Conservation (phyloP, 768 basidiomycete species). For the Favolaschia claudopus region DNA sequence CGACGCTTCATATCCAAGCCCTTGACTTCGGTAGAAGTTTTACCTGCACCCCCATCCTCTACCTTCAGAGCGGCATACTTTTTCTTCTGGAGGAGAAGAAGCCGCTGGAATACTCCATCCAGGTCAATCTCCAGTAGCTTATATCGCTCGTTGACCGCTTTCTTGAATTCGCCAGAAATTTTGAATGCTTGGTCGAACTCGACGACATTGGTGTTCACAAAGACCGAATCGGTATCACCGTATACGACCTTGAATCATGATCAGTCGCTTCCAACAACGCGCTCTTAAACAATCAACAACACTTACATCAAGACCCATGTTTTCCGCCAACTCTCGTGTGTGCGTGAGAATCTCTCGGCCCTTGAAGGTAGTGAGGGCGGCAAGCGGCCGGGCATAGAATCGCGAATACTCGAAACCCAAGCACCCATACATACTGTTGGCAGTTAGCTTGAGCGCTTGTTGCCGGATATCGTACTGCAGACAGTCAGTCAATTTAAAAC, state of each 20-base stretch:
- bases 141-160: conserved; percentile 95
- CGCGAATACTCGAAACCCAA: conserved; percentile 97
- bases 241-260: conserved; percentile 83
- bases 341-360: conserved; percentile 96
- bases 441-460: conserved; percentile 95
- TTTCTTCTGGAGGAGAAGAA: conserved; percentile 96
- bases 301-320: conserved; percentile 85
- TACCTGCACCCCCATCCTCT: conserved; percentile 80
- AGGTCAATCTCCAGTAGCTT: conserved; percentile 96
- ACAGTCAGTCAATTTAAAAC: background rate
- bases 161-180: conserved; percentile 93
- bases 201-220: conserved; percentile 94
- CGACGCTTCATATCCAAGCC: conserved; percentile 99
- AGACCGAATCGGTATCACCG: conserved; percentile 98
- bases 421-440: conserved; percentile 99
- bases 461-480: conserved; percentile 95
- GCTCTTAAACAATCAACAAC: background rate
- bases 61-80: conserved; percentile 98
- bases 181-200: conserved; percentile 89
- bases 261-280: background rate
- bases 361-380: conserved; percentile 96
- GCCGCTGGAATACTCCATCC: conserved; percentile 91
- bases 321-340: conserved; percentile 92
- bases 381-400: conserved; percentile 96
- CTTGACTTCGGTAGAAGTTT: conserved; percentile 88